Evolutionary conservation across 1,139 yeast genomes (phyloP), one percentile per base, ranked within the genome.

Genomic region (Zygosaccharomyces sapae): DNA sequence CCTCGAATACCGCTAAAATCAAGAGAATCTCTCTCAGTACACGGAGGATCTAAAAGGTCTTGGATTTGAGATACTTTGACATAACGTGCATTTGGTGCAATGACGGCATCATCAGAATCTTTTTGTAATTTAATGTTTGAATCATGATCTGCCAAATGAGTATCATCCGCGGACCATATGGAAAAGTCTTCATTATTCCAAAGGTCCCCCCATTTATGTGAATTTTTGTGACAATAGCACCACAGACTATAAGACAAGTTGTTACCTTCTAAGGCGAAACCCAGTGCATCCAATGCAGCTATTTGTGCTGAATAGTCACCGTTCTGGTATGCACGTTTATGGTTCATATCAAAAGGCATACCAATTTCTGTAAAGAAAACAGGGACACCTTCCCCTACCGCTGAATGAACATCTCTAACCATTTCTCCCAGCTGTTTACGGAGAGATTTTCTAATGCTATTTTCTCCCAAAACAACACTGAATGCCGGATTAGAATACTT

Each of bases 161-260:
- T 62, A 58, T 85, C 90, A 52, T 86, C 94, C 3, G 72, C 68
- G 2, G 92, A 83, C 86, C 86, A 89, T 50, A 90, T 79, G 0
- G 96, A 86, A 59, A 92, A 81, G 65, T 90, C 97, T 62, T 90
- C 98, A 55, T 88, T 82, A 61, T 90, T 90, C 95, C 97, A 90
- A 34, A 76, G 67, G 65, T 90, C 98, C 0, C 98, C 98, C 81
- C 86, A 79, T 58, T 77, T 69, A 66, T 89, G 95, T 34, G 79
- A 70, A 63, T 89, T 90, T 41, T 72, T 69, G 9, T 83, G 75
- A 33, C 86, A 77, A 62, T 90, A 90, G 54, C 88, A 82, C 97
- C 98, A 90, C 57, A 81, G 77, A 1, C 96, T 83, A 63, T 83
- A 90, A 34, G 85, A 78, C 61, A 88, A 68, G 45, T 76, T 75